Conservation (phyloP, 2,329 filamentous ascomycete species). For the Neocucurbitaria cava region DNA sequence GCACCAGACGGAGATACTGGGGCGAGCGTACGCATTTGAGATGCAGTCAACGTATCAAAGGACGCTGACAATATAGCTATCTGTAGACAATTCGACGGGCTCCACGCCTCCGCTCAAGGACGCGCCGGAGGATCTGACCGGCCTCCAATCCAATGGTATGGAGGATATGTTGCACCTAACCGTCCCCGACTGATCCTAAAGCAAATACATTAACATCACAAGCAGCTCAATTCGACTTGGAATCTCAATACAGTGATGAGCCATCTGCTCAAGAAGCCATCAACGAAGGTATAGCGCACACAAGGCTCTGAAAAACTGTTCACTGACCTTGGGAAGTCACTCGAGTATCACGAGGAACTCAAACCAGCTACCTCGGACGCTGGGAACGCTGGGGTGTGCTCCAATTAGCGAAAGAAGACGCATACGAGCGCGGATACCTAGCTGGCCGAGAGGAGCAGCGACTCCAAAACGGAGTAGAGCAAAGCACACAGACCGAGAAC, state of each 20-base stretch:
- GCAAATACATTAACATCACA: neutral
- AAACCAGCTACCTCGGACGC: too few species aligned
- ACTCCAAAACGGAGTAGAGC: neutral
- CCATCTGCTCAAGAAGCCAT: constrained; percentile 4
- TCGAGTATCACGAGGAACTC: too few species aligned
- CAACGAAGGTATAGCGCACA: neutral
- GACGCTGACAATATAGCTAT: constrained; percentile 3
- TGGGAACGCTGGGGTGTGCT: too few species aligned
- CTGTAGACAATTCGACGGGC: neutral
- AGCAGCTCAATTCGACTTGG: neutral
- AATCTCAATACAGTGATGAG: neutral
- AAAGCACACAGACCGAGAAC: neutral
- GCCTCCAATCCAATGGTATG: neutral
- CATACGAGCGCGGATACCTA: constrained; percentile 1
- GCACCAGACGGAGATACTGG: neutral
- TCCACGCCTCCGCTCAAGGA: neutral
- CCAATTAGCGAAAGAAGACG: constrained; percentile 4
- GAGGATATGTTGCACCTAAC: neutral
- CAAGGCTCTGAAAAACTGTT: too few species aligned
- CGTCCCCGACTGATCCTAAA: neutral
- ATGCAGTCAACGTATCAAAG: neutral
- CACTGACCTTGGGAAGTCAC: too few species aligned
- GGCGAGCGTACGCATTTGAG: neutral
- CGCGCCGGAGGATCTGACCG: neutral
- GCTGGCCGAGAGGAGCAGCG: neutral